Evolutionary conservation across 345 rosid genomes (phyloP), one percentile per base, ranked within the genome.

Genomic region (Firmiana major): DNA sequence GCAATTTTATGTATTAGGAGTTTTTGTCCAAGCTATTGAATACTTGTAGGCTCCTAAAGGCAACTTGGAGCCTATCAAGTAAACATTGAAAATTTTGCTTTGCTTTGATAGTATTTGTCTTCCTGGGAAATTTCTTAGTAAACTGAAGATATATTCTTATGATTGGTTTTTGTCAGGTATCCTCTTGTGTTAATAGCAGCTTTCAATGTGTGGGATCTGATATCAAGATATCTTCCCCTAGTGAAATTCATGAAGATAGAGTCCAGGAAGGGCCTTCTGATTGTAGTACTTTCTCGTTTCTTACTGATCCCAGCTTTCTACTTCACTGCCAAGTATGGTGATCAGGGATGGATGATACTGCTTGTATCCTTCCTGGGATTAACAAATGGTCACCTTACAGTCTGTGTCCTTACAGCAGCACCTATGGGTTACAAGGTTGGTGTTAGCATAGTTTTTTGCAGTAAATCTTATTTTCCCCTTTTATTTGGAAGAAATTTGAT

Each of bases 361-460:
- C 93, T 93, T 2, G 71, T 49, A 49, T 49, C 54, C 54, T 49
- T 49, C 54, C 17, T 49, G 54, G 54, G 54, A 49, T 49, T 49
- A 49, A 49, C 54, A 13, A 49, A 46, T 46, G 51, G 51, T 11
- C 4, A 46, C 49, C 91, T 96, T 63, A 93, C 94, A 2, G 97
- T 96, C 24, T 93, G 97, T 74, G 90, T 95, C 62, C 79, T 95
- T 21, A 93, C 95, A 22, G 75, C 77, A 7, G 99, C 98, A 65
- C 98, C 99, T 3, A 92, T 81, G 85, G 98, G 91, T 4, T 92
- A 92, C 89, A 92, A 88, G 93, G 99, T 96, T 67, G 68, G 93
- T 80, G 24, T 46, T 2, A 46, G 51, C 51, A 11, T 46, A 11
- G 51, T 64, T 46, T 8, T 36, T 55, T n/a, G 10, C 22, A 38